phyloP scores from a whole-genome alignment of 2,329 filamentous ascomycete species.

The Scytalidium sp. region DNA sequence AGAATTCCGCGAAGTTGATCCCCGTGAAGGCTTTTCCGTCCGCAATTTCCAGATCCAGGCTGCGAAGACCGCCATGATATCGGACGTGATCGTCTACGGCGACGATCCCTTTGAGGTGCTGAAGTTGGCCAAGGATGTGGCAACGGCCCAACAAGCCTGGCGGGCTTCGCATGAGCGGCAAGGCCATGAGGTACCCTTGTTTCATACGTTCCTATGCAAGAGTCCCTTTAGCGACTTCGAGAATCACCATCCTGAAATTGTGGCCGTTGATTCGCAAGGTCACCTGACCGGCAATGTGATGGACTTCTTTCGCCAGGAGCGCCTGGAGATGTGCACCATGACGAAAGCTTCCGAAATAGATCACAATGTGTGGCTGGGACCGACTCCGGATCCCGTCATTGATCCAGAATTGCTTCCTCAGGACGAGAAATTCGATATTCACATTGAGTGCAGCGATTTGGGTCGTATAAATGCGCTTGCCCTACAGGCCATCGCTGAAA shows the following conservation, averaged over 20 bases:
- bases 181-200: conserved; percentile 56
- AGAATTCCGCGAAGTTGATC: conserved; percentile 80
- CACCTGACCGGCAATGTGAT: conserved; percentile 72
- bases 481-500: conserved; percentile 60
- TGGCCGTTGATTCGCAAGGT: conserved; percentile 72
- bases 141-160: conserved; percentile 75
- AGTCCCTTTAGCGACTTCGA: conserved; percentile 72
- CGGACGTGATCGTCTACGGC: conserved; percentile 91
- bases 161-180: conserved; percentile 59
- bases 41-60: conserved; percentile 97
- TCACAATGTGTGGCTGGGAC: conserved; percentile 85
- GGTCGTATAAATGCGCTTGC: conserved; percentile 71
- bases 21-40: conserved; percentile 87
- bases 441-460: conserved; percentile 86
- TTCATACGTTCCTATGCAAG: conserved; percentile 79
- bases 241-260: conserved; percentile 62
- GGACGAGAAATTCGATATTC: conserved; percentile 69
- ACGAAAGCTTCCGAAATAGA: conserved; percentile 85
- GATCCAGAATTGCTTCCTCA: conserved; percentile 38
- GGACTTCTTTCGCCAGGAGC: conserved; percentile 88
- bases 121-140: conserved; percentile 66
- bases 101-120: conserved; percentile 61
- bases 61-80: conserved; percentile 81
- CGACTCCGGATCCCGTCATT: conserved; percentile 68
- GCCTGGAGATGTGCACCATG: conserved; percentile 91